Base-by-base conservation (phyloP, 108 stramenopile genomes). In the Thalassiosira profunda region DNA sequence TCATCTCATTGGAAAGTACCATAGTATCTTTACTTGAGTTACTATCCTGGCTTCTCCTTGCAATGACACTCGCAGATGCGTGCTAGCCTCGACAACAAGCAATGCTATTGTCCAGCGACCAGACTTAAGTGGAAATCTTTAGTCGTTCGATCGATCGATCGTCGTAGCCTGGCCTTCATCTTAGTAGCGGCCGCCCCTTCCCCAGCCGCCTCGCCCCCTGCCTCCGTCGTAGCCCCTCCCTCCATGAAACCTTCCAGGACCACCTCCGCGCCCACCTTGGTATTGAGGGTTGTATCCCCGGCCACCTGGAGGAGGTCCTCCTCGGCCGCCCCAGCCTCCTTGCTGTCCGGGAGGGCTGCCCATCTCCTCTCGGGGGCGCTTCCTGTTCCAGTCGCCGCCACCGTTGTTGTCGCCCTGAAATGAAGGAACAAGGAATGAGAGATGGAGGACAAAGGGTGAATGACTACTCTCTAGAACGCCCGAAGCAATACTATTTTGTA, bases 191-290 rank as follows among this genome's bases (percentile, higher is more conserved):
- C 17, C 45, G 28, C 64, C 24, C 34, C 70, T 54, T 59, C 67
- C 31, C 28, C 72, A 42, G 1, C 67, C 59, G 3, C 67, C 54
- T 30, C 38, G 61, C 49, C 33, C 42, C 33, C 46, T 24, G 41
- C 18, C 17, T 37, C 63, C 53, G 48, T 67, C 28, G 17, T 59
- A 31, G 26, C 73, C 60, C 3, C 61, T 40, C 14, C 49, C 46
- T 31, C 60, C 61, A 35, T 45, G 41, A 45, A 52, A 57, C 21
- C 62, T 49, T 38, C 79, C 47, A 30, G 59, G 55, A 6, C 72
- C 73, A 70, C 70, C 56, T 46, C 53, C 58, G 24, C 75, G 21
- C 30, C 69, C 34, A 12, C 70, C 63, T 59, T 65, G 52, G 28
- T 71, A 41, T 33, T 58, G 34, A 31, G 23, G 48, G 38, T 42